Evolutionary conservation across 2,329 filamentous ascomycete genomes (phyloP), one percentile per base, ranked within the genome.

Genomic region (Pseudocercospora vitis): DNA sequence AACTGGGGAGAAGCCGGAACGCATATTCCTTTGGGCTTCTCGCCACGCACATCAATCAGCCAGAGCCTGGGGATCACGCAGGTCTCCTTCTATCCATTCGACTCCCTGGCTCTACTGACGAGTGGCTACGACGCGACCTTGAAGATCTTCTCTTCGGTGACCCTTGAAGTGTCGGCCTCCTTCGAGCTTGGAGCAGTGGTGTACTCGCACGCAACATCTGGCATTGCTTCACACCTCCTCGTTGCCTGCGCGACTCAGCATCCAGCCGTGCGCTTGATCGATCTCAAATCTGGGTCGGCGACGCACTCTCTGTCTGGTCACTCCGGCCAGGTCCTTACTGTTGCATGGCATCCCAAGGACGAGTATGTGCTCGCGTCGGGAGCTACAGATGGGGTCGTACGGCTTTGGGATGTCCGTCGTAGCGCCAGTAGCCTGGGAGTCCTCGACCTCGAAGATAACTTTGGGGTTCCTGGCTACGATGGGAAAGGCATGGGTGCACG

Each of bases 161-260:
- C 78, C 0, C 77, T 86, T 14, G 68, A 74, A 12, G 70, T 82
- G 1, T 84, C 86, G 0, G 86, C 84, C 14, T 81, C 81, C 3
- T 91, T 91, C 63, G 77, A 84, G 55, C 78, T 91, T 19, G 82
- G 81, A 48, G 80, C 82, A 3, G 85, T 85, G 26, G 77, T 89
- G 44, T 89, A 90, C 71, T 85, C 87, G 1, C 91, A 96, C 69
- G 84, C 88, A 0, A 79, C 89, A 21, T 95, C 91, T 0, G 81
- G 85, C 35, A 75, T 91, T 53, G 81, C 89, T 52, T 75, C 82
- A 48, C 80, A 91, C 65, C 78, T 95, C 0, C 80, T 96, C 3
- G 88, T 96, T 7, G 91, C 92, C 7, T 94, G 90, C 65, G 91
- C 88, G 0, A 95, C 91, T 0, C 90, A 95, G 59, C 85, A 94